These are phyloP conservation scores for Acacia concinna DNA, from an alignment of 331 rosid species.

Conservation along the genomic window DNA sequence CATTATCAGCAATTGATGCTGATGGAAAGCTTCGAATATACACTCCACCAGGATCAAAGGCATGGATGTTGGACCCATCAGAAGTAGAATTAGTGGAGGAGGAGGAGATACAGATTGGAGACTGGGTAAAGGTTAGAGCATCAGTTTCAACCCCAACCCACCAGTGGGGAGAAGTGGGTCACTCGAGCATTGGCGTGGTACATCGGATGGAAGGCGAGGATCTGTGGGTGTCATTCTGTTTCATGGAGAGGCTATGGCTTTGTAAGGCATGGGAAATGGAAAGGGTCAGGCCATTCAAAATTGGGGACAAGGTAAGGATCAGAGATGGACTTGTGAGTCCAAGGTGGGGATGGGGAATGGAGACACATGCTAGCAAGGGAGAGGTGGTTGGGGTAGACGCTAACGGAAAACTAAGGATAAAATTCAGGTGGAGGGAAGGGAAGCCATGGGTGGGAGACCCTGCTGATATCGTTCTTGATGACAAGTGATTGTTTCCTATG, in stretches of 20 bases:
- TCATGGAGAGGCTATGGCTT: slow-evolving; percentile 69
- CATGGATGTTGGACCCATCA: slow-evolving; percentile 77
- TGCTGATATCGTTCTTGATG: slow-evolving; percentile 62
- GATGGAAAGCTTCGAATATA: slow-evolving; percentile 72
- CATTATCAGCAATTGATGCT: slow-evolving; percentile 66
- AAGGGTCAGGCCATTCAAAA: slow-evolving; percentile 53
- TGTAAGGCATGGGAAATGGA: slow-evolving; percentile 76
- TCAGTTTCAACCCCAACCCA: slow-evolving; percentile 65
- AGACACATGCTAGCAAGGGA: slow-evolving; percentile 75
- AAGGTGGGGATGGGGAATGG: slow-evolving; percentile 91
- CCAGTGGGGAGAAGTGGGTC: slow-evolving; percentile 81
- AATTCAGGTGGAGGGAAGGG: slow-evolving; percentile 82
- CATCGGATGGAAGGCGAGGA: slow-evolving; percentile 65
- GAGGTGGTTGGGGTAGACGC: slow-evolving; percentile 72
- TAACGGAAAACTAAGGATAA: slow-evolving; percentile 69
- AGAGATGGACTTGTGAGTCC: slow-evolving; percentile 62
- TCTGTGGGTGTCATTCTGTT: slow-evolving; percentile 76
- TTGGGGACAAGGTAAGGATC: slow-evolving; percentile 62
- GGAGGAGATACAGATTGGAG: slow-evolving; percentile 57
- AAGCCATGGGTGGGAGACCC: slow-evolving; percentile 86
- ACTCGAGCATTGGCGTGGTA: slow-evolving; percentile 62
- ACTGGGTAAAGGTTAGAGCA: slow-evolving; percentile 72
- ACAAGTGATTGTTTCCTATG: slow-evolving; percentile 19
- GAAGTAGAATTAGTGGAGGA: slow-evolving; percentile 62
- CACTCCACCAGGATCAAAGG: slow-evolving; percentile 60